A percentile compares a stretch with the other conserved stretches of the same genome.
Evolutionary conservation across 345 rosid genomes (phyloP).

Genomic region (Populus tremula): DNA sequence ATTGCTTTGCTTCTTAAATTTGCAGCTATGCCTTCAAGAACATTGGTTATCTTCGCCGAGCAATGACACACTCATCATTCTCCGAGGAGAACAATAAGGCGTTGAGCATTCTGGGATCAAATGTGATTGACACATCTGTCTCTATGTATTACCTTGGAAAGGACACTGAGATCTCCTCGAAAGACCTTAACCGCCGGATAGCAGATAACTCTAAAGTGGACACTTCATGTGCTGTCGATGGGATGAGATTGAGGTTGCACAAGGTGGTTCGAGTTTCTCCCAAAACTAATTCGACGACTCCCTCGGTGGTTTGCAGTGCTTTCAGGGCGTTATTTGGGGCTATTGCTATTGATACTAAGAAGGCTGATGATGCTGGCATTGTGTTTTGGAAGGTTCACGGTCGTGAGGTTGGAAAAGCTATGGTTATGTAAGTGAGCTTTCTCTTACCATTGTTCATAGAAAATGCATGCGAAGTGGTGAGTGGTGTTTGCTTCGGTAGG

Average conservation of each 20-base stretch:
- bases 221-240: conserved; percentile 58
- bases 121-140: conserved; percentile 48
- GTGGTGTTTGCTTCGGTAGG: not conserved
- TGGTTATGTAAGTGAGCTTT: conserved; percentile 20
- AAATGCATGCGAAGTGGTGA: not conserved
- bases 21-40: conserved; percentile 50
- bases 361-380: conserved; percentile 45
- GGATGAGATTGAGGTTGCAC: conserved; percentile 38
- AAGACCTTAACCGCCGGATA: conserved; percentile 38
- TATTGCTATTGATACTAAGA: conserved; percentile 49
- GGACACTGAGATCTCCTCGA: conserved; percentile 52
- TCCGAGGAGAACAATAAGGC: conserved; percentile 68
- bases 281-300: conserved; percentile 45
- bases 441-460: not conserved
- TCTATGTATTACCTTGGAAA: conserved; percentile 33
- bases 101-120: conserved; percentile 52
- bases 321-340: conserved; percentile 75
- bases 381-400: conserved; percentile 54
- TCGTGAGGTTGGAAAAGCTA: conserved; percentile 27
- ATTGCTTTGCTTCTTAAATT: conserved; percentile 4
- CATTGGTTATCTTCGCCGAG: conserved; percentile 52
- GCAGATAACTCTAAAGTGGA: conserved; percentile 45
- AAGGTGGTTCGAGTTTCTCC: conserved; percentile 58
- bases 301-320: conserved; percentile 50
- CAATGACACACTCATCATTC: conserved; percentile 71